These are phyloP conservation scores for slime mould (Dictyostelium discoideum) DNA, from an alignment of 78 protist genomes.

Conservation along the genomic window dicty_2.7 NC_007088.5:4231501-4232000, in stretches of 20 bases:
- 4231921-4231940: neutral
- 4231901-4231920: neutral
- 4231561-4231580: neutral
- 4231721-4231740: neutral
- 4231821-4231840: neutral
- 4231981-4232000: neutral
- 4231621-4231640: neutral
- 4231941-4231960: neutral
- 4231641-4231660: neutral
- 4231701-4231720: neutral
- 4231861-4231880: neutral
- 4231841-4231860: neutral
- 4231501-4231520: too few relatives aligned
- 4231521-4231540: too few relatives aligned
- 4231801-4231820: too few relatives aligned
- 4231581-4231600: neutral
- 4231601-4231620: neutral
- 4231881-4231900: neutral
- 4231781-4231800: neutral
- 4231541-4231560: neutral
- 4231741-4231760: neutral
- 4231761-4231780: neutral
- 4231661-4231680: neutral
- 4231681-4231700: neutral
- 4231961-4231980: neutral